Conservation (phyloP, 2,329 filamentous ascomycete genomes). For the Fusarium torulosum region DNA sequence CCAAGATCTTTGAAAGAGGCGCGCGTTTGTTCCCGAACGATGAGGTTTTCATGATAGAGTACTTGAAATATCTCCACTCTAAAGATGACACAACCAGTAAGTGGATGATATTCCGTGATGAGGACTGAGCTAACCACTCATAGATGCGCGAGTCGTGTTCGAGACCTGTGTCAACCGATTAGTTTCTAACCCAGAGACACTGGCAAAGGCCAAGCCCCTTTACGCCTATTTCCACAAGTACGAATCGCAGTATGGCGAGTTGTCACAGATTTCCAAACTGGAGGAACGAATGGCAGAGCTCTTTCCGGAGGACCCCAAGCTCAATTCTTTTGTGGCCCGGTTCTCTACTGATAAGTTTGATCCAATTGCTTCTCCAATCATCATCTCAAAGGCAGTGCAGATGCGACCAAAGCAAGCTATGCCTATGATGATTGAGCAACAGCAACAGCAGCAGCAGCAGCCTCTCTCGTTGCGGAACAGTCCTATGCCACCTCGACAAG, state of each 20-base stretch:
- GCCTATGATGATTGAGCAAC: slow-evolving; percentile 63
- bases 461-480: slow-evolving; percentile 60
- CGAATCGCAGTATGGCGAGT: slow-evolving; percentile 92
- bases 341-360: slow-evolving; percentile 81
- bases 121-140: slow-evolving; percentile 33
- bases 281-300: slow-evolving; percentile 93
- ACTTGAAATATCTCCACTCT: slow-evolving; percentile 92
- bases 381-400: slow-evolving; percentile 85
- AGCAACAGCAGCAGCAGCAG: slow-evolving; percentile 37
- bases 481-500: slow-evolving; percentile 54
- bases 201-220: slow-evolving; percentile 82
- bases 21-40: slow-evolving; percentile 94
- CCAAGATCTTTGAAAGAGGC: slow-evolving; percentile 95
- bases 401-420: slow-evolving; percentile 73
- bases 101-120: slow-evolving; percentile 51
- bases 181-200: slow-evolving; percentile 78
- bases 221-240: slow-evolving; percentile 96
- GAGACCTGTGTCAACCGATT: slow-evolving; percentile 92
- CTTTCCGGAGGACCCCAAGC: slow-evolving; percentile 87
- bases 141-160: slow-evolving; percentile 94
- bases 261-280: slow-evolving; percentile 89
- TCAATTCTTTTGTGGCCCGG: slow-evolving; percentile 80
- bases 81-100: slow-evolving; percentile 94
- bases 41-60: slow-evolving; percentile 92
- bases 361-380: slow-evolving; percentile 82